Percentiles rank a stretch among this genome's conserved stretches.
Conservation (phyloP, 2,329 filamentous ascomycete species). For the Xylariaceae sp. region DNA sequence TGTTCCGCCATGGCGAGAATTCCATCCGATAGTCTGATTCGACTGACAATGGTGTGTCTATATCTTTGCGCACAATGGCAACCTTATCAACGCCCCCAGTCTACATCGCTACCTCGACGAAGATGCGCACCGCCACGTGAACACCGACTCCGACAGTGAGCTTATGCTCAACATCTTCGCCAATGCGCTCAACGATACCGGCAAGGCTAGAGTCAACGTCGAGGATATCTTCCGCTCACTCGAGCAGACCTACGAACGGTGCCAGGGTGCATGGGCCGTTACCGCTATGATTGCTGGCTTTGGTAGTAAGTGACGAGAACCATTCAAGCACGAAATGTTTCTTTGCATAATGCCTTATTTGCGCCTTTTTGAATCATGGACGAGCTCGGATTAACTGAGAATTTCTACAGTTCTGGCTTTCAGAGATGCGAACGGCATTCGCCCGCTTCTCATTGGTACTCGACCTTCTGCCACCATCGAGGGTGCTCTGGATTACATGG, state of each 20-base stretch:
- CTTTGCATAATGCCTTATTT: no score
- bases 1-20: not conserved
- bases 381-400: not conserved
- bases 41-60: constrained; percentile 2
- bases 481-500: constrained; percentile 67
- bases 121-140: constrained; percentile 64
- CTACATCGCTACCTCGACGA: constrained; percentile 50
- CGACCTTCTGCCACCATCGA: constrained; percentile 52
- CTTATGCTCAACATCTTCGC: constrained; percentile 65
- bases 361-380: not conserved
- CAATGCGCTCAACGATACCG: constrained; percentile 74
- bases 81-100: constrained; percentile 68
- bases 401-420: constrained; percentile 13
- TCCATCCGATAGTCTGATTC: not conserved
- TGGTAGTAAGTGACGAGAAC: constrained; percentile 39
- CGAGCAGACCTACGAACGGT: constrained; percentile 66
- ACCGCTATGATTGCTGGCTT: constrained; percentile 82
- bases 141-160: constrained; percentile 34
- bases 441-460: constrained; percentile 67
- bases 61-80: constrained; percentile 65
- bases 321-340: not conserved
- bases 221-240: constrained; percentile 74
- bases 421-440: constrained; percentile 74
- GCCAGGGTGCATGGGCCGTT: constrained; percentile 73
- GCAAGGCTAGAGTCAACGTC: constrained; percentile 76